phyloP scores from a whole-genome alignment of 768 basidiomycete genomes.

The Tulasnella sp. region DNA sequence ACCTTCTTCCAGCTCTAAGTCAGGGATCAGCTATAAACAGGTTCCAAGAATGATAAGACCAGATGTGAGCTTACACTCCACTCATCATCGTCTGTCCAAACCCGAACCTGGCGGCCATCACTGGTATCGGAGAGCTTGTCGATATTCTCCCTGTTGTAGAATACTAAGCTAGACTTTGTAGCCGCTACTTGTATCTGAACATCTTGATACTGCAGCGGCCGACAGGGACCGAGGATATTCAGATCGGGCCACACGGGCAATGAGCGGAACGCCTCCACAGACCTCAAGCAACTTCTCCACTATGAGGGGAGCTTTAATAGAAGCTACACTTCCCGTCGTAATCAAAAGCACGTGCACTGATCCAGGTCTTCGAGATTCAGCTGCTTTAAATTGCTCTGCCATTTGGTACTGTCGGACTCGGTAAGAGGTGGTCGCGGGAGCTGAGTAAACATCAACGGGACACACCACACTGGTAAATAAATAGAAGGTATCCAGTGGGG shows the following conservation, averaged over 20 bases:
- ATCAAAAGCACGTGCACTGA: constrained; percentile 71
- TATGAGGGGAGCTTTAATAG: constrained; percentile 90
- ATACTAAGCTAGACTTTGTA: constrained; percentile 75
- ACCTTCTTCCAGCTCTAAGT: constrained; percentile 69
- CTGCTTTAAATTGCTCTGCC: constrained; percentile 32
- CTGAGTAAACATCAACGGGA: background rate
- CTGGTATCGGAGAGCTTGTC: constrained; percentile 38
- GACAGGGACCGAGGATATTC: background rate
- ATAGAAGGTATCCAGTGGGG: background rate
- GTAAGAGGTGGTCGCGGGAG: background rate
- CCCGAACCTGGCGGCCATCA: constrained; percentile 52
- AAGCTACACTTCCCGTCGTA: constrained; percentile 93
- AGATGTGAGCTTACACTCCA: constrained; percentile 68
- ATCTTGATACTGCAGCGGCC: constrained; percentile 59
- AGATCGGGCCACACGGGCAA: background rate
- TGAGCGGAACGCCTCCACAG: constrained; percentile 42
- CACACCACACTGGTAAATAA: background rate
- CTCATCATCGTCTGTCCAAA: constrained; percentile 93
- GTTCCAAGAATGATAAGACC: background rate
- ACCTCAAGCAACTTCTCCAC: constrained; percentile 72
- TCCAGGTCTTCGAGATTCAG: constrained; percentile 24
- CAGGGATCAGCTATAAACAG: background rate
- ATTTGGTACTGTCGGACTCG: background rate
- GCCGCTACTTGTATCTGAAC: constrained; percentile 84
- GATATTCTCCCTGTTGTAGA: constrained; percentile 66